Evolutionary conservation across 306 rosid species (phyloP).

Genomic region (cucumber (Cucumis sativus)): DNA sequence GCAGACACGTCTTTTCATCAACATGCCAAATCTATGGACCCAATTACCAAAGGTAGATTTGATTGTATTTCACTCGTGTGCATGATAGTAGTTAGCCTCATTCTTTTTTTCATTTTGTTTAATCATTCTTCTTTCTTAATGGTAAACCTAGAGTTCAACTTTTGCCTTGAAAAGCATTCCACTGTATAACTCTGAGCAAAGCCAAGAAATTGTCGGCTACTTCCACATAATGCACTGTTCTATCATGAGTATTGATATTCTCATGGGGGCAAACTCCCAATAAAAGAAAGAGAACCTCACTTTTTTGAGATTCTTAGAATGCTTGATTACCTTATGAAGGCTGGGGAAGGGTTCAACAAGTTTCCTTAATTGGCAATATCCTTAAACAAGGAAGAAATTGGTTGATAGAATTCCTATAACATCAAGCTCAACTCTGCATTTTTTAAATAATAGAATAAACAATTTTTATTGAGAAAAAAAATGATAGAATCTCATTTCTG

Average conservation of each 20-base stretch:
- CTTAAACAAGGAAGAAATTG: neutral
- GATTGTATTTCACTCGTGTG: constrained; percentile 3
- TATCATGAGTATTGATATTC: neutral
- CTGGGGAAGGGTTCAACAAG: neutral
- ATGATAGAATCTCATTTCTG: neutral
- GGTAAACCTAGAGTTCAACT: neutral
- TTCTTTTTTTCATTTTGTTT: neutral
- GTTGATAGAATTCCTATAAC: neutral
- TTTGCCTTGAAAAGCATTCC: neutral
- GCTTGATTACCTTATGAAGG: neutral
- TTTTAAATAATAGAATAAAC: neutral
- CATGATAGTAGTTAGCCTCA: neutral
- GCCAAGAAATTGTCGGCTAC: neutral
- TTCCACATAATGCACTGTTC: neutral
- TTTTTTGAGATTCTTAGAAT: neutral
- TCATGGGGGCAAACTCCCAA: neutral
- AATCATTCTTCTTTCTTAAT: neutral
- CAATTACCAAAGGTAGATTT: constrained; percentile 42
- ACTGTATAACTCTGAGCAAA: neutral
- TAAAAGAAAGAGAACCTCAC: neutral
- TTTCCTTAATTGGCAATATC: neutral
- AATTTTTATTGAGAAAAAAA: too few species aligned
- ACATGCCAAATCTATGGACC: constrained; percentile 33
- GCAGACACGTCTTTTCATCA: constrained; percentile 31
- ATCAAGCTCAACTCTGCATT: neutral